Evolutionary conservation across 148 eudicot genomes (phyloP).

Genomic region (Gaultheria prostrata): DNA sequence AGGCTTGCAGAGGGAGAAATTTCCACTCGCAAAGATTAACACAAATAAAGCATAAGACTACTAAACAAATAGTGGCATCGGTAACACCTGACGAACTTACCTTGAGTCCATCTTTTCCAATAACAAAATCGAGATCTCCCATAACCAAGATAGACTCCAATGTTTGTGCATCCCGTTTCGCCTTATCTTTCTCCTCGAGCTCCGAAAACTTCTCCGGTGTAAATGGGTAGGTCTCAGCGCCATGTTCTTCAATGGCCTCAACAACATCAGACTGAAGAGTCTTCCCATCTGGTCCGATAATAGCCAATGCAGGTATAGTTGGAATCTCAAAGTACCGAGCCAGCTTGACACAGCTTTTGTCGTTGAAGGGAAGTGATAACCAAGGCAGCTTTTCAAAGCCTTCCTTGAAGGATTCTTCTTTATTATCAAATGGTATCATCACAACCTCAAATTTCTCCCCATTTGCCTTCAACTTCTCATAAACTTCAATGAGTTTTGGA

Average conservation of each 20-base stretch:
- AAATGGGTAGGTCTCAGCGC: conserved; percentile 58
- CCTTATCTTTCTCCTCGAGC: conserved; percentile 62
- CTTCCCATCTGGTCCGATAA: conserved; percentile 70
- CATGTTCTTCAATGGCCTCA: conserved; percentile 57
- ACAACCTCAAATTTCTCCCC: conserved; percentile 64
- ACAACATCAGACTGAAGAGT: conserved; percentile 60
- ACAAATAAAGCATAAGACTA: neutral
- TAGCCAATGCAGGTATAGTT: conserved; percentile 49
- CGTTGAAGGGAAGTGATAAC: conserved; percentile 58
- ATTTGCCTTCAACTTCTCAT: conserved; percentile 41
- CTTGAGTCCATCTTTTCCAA: conserved; percentile 56
- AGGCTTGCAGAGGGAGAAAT: neutral
- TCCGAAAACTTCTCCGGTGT: conserved; percentile 60
- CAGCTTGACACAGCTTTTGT: conserved; percentile 45
- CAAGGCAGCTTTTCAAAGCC: conserved; percentile 43
- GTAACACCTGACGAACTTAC: conserved; percentile 24
- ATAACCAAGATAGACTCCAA: conserved; percentile 67
- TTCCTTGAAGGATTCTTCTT: conserved; percentile 43
- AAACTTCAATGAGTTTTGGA: conserved; percentile 39
- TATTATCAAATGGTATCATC: conserved; percentile 42
- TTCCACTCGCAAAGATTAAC: neutral
- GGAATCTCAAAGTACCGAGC: conserved; percentile 56
- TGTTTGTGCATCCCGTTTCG: conserved; percentile 29
- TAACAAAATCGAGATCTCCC: conserved; percentile 50
- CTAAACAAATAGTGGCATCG: too few species aligned